These are phyloP conservation scores for Pseudogymnoascus destructans DNA, from an alignment of 2,329 filamentous ascomycete genomes.

Conservation along the genomic window DNA sequence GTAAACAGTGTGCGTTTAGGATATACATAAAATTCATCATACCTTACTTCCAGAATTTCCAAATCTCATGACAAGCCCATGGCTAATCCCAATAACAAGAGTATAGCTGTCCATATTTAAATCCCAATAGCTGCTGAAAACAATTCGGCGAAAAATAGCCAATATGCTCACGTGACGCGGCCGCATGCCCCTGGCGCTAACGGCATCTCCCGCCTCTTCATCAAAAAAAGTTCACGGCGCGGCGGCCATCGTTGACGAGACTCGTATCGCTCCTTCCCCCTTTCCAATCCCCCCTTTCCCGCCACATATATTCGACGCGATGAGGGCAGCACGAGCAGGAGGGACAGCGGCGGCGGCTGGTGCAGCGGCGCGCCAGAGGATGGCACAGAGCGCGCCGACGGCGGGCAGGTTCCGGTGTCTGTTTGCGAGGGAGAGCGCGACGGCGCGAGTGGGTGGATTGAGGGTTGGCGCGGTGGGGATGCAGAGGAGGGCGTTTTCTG, in stretches of 20 bases:
- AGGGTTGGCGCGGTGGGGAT: not conserved
- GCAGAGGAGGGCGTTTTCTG: constrained; percentile 10
- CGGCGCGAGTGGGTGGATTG: not conserved
- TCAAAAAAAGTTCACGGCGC: constrained; percentile 6
- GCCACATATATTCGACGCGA: not conserved
- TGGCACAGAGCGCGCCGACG: not conserved
- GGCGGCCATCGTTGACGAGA: not conserved
- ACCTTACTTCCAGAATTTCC: not conserved
- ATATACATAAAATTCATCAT: not conserved
- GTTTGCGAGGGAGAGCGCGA: constrained; percentile 6
- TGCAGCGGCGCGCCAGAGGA: not conserved
- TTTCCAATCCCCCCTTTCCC: not conserved
- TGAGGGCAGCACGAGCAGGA: constrained; percentile 10
- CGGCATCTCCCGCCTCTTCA: constrained; percentile 1
- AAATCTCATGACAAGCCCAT: not conserved
- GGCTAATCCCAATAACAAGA: not conserved
- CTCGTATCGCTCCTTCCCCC: not conserved
- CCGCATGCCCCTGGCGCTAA: constrained; percentile 14
- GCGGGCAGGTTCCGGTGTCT: constrained; percentile 4
- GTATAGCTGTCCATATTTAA: too few relatives aligned
- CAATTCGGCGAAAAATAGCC: not conserved
- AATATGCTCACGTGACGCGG: not conserved
- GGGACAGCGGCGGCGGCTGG: not conserved
- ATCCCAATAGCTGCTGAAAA: not conserved
- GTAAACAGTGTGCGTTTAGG: not conserved